Evolutionary conservation across 1,139 yeast species (phyloP).

Genomic region (Debaryomyces psychrophilus): DNA sequence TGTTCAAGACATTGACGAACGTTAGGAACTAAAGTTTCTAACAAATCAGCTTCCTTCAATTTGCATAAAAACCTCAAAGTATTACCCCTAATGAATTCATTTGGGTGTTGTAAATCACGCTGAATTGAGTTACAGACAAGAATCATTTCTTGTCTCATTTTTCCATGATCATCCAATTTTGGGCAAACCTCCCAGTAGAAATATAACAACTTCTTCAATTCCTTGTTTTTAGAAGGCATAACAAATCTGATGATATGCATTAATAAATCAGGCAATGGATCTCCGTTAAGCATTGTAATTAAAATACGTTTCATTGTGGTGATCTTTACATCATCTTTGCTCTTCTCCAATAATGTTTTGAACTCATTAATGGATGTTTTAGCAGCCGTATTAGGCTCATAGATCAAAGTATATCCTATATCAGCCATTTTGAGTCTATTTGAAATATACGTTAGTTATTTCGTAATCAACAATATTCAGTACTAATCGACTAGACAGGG

Average conservation of each 20-base stretch:
- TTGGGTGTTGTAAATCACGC: slow-evolving; percentile 96
- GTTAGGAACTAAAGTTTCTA: slow-evolving; percentile 94
- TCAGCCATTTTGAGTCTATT: slow-evolving; percentile 38
- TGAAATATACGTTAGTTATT: not conserved
- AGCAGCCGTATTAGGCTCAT: slow-evolving; percentile 72
- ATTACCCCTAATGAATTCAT: slow-evolving; percentile 94
- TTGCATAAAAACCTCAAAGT: slow-evolving; percentile 90
- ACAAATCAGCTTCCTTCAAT: slow-evolving; percentile 86
- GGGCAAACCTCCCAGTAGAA: slow-evolving; percentile 99
- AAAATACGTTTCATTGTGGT: slow-evolving; percentile 89
- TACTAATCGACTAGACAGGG: slow-evolving; percentile 6
- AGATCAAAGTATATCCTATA: slow-evolving; percentile 71
- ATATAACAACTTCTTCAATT: slow-evolving; percentile 86
- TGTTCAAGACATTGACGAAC: slow-evolving; percentile 90
- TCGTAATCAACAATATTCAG: not conserved
- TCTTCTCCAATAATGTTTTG: slow-evolving; percentile 81
- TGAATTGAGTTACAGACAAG: slow-evolving; percentile 97
- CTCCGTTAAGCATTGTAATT: slow-evolving; percentile 88
- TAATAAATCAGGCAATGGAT: slow-evolving; percentile 89
- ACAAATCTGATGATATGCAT: slow-evolving; percentile 97
- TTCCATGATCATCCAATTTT: slow-evolving; percentile 83
- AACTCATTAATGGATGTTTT: slow-evolving; percentile 77
- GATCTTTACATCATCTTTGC: slow-evolving; percentile 84
- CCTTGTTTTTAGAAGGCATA: slow-evolving; percentile 93
- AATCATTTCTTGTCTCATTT: slow-evolving; percentile 97